phyloP scores from a whole-genome alignment of 2,329 filamentous ascomycete species.

The Aspergillus viridinutans region DNA sequence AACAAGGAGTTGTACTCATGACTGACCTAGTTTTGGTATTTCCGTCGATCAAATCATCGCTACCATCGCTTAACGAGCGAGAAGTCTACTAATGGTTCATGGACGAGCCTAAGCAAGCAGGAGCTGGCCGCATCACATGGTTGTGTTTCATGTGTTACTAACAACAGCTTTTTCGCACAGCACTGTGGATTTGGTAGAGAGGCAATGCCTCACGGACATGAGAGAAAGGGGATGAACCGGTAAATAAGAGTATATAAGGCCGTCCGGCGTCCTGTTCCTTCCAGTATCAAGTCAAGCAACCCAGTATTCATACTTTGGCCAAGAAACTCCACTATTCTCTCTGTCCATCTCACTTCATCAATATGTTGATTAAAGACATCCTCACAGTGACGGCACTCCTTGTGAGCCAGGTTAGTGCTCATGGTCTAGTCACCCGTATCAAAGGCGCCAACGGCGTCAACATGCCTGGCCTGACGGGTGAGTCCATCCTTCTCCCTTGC shows the following conservation, averaged over 20 bases:
- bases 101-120: not conserved
- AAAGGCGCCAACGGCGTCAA: constrained; percentile 58
- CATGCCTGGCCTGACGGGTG: constrained; percentile 58
- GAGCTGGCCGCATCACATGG: not conserved
- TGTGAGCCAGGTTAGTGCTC: constrained; percentile 46
- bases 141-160: not conserved
- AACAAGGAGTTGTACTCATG: not conserved
- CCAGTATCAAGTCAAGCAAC: not conserved
- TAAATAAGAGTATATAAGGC: not conserved
- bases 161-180: not conserved
- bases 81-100: too few relatives aligned
- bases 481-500: constrained; percentile 1
- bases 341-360: not conserved
- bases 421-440: constrained; percentile 56
- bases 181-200: not conserved
- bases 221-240: not conserved
- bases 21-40: too few relatives aligned
- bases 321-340: not conserved
- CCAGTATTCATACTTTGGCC: not conserved
- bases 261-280: not conserved
- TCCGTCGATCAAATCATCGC: too few relatives aligned
- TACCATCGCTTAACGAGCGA: too few relatives aligned
- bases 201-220: not conserved
- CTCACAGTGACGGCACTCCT: constrained; percentile 1
- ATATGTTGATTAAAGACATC: not conserved